A percentile compares a stretch with the other conserved stretches of the same genome.
These are phyloP conservation scores for Penicillium freii DNA, from an alignment of 2,329 filamentous ascomycete species.

Conservation along the genomic window DNA sequence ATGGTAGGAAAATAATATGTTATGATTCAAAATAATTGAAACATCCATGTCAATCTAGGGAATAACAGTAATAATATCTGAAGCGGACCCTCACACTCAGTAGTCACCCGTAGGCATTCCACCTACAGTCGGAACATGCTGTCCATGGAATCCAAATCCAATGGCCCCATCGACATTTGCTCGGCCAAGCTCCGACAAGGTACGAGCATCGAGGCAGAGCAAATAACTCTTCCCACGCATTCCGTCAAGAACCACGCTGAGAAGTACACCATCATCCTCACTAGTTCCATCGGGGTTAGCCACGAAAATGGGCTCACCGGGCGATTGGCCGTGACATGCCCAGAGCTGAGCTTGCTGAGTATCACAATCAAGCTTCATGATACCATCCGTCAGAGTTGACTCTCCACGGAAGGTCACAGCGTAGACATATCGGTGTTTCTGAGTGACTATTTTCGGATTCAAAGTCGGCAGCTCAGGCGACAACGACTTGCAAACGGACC, in stretches of 20 bases:
- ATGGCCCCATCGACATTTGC: constrained; percentile 51
- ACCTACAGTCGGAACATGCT: constrained; percentile 34
- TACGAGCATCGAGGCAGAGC: constrained; percentile 51
- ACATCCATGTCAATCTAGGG: not conserved
- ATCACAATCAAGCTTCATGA: constrained; percentile 53
- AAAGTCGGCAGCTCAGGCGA: constrained; percentile 52
- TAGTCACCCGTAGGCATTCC: constrained; percentile 29
- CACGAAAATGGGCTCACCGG: constrained; percentile 56
- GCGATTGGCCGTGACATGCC: constrained; percentile 50
- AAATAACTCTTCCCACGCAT: constrained; percentile 52
- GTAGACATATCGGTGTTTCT: constrained; percentile 52
- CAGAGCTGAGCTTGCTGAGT: constrained; percentile 45
- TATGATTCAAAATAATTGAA: not conserved
- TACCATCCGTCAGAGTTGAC: constrained; percentile 52
- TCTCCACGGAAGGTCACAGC: constrained; percentile 46
- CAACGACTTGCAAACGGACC: constrained; percentile 24
- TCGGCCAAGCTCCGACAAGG: constrained; percentile 51
- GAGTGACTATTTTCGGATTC: constrained; percentile 47
- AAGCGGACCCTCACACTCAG: constrained; percentile 2
- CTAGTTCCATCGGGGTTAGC: constrained; percentile 24
- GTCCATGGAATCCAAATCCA: constrained; percentile 56
- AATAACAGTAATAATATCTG: no score
- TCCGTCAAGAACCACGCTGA: constrained; percentile 56
- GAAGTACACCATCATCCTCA: constrained; percentile 55
- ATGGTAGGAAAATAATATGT: not conserved